Evolutionary conservation across 1,139 yeast genomes (phyloP), one percentile per base, ranked within the genome.

Genomic region (Scheffersomyces segobiensis): DNA sequence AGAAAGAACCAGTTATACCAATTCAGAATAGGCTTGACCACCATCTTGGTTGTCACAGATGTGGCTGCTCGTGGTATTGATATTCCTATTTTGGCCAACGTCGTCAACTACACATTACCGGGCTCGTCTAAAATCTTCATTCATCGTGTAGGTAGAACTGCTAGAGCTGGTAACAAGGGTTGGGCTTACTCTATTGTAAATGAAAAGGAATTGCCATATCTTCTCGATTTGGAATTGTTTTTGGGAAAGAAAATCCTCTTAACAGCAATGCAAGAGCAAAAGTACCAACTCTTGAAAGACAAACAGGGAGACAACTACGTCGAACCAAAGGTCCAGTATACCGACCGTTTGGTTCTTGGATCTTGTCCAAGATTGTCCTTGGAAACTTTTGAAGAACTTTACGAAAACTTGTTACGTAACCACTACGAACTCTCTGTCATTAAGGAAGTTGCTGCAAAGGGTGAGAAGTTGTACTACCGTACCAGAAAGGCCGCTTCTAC

Each of bases 1-100:
- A 89, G 99, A 81, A 88, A 89, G 62, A 88, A 90, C 67, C 99
- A 96, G 71, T 80, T 96, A 55, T 84, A 88, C 69, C 88, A 92
- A 67, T 96, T 96, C 74, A 81, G 97, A 67, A 79, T 87, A 1
- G 99, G 98, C 1, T 79, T 90, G 56, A 87, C 98, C 3, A 86
- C 91, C 49, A 73, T 95, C 19, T 75, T 95, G 72, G 98, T 95
- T 8, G 99, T 96, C 57, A 95, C 99, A 1, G 99, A 95, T 78
- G 98, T 95, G 62, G 99, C 99, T 39, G 99, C 99, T 5, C 90
- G 99, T 81, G 99, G 99, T 88, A 93, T 95, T 63, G 99, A 96
- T 86, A 92, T 95, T 64, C 99, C 99, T 0, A 87, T 95, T 60
- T 83, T 95, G 70, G 97, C 98, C 17, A 93, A 95, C 69, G 99